Evolutionary conservation across 108 stramenopile species (phyloP).

Genomic region (Cyclotella atomus): DNA sequence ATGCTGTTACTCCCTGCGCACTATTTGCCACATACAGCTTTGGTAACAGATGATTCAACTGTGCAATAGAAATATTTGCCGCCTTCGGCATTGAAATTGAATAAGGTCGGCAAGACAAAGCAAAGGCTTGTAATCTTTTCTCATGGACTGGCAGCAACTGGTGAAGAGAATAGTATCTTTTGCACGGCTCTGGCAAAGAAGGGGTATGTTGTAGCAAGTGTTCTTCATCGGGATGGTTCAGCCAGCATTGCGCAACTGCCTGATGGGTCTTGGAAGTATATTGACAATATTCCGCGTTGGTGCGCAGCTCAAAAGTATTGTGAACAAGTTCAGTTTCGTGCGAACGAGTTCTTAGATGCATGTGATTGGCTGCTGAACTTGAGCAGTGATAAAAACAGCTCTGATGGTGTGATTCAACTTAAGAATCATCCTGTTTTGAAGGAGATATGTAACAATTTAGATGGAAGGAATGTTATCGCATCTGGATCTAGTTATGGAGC

Average conservation of each 20-base stretch:
- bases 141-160: conserved; percentile 67
- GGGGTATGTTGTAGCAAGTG: conserved; percentile 55
- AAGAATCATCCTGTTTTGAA: conserved; percentile 20
- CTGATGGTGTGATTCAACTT: conserved; percentile 1
- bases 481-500: conserved; percentile 65
- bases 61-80: conserved; percentile 29
- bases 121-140: conserved; percentile 60
- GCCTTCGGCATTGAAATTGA: not conserved
- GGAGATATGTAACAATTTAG: conserved; percentile 28
- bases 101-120: not conserved
- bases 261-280: conserved; percentile 46
- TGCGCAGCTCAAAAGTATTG: conserved; percentile 51
- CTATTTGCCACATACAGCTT: conserved; percentile 30
- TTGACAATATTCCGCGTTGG: conserved; percentile 45
- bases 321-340: conserved; percentile 48
- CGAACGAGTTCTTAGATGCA: conserved; percentile 45
- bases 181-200: conserved; percentile 53
- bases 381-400: not conserved
- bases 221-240: conserved; percentile 68
- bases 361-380: conserved; percentile 32
- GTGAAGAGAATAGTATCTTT: conserved; percentile 59
- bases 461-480: conserved; percentile 34
- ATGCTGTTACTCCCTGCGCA: conserved; percentile 29
- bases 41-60: not conserved
- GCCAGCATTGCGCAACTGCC: conserved; percentile 42